Percentiles rank a stretch among this genome's conserved stretches.
Conservation (phyloP, 2,329 filamentous ascomycete species). For the Diaporthe destruens region DNA sequence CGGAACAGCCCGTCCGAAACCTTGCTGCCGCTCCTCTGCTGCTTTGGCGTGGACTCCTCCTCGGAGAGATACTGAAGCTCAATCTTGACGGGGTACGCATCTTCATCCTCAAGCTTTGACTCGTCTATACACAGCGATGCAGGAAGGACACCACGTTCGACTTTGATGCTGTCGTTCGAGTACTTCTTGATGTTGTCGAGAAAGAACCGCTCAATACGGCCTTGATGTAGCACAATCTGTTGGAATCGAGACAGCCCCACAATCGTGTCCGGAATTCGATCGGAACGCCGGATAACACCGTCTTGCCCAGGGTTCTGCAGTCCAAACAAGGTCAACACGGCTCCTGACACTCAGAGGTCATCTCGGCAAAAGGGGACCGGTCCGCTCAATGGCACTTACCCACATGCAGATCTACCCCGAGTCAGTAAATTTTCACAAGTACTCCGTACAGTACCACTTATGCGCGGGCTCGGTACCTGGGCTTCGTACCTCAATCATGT, state of each 20-base stretch:
- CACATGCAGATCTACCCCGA: slow-evolving; percentile 48
- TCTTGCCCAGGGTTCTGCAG: slow-evolving; percentile 73
- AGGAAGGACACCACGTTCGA: slow-evolving; percentile 73
- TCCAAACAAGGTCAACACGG: slow-evolving; percentile 44
- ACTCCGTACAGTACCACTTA: not conserved
- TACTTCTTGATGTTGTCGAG: slow-evolving; percentile 70
- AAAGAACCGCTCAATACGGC: slow-evolving; percentile 76
- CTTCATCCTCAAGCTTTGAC: slow-evolving; percentile 58
- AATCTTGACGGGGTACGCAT: slow-evolving; percentile 72
- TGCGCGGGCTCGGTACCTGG: slow-evolving; percentile 15
- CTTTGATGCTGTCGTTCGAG: slow-evolving; percentile 60
- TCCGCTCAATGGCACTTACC: slow-evolving; percentile 43
- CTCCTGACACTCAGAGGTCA: not conserved
- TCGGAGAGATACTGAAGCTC: slow-evolving; percentile 68
- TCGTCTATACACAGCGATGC: slow-evolving; percentile 67
- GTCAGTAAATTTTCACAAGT: not conserved
- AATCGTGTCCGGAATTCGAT: slow-evolving; percentile 73
- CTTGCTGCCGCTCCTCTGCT: slow-evolving; percentile 53
- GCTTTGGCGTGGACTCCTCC: slow-evolving; percentile 66
- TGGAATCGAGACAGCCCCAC: slow-evolving; percentile 72
- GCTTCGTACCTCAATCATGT: slow-evolving; percentile 71
- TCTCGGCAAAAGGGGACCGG: not conserved
- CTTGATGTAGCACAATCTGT: slow-evolving; percentile 78
- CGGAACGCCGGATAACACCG: slow-evolving; percentile 68
- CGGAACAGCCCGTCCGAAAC: slow-evolving; percentile 68